Base-by-base conservation (phyloP, 2,329 filamentous ascomycete species). In the Alternaria sp. region DNA sequence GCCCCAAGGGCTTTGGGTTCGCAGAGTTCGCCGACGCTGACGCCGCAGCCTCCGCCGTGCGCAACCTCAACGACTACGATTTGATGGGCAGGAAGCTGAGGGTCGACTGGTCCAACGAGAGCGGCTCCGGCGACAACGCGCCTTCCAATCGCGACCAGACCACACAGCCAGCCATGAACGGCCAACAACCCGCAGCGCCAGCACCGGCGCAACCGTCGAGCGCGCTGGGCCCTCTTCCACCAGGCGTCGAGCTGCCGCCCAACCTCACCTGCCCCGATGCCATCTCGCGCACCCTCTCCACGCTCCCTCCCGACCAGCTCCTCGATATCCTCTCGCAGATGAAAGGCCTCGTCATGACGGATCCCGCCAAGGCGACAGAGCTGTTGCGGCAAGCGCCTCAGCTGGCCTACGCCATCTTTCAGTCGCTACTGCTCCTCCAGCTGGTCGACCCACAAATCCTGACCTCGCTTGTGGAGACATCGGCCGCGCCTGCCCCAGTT, bases 1-100 rank as follows among this genome's bases (percentile, higher is more conserved):
- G 93, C 60, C 94, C 96, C 1, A 98, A 97, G 81, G 96, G 96
- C 18, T 99, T 97, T 79, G 96, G 96, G 37, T 99, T 98, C 75
- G 92, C 94, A 75, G 95, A 98, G 79, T 99, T 97, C 77, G 92
- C 93, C 59, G 96, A 98, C 77, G 90, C 92, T 63, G 95, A 97
- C 87, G 86, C 94, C 25, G 96, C 96, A 30, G 93, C 95, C 41
- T 97, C 94, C 3, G 96, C 96, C 3, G 95, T 98, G 51, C 91
- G 95, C 71, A 98, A 99, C 78, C 84, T 98, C 56, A 97, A 98
- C 83, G 94, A 97, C 80, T 90, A 93, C 82, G 95, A 98, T 79
- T 90, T 97, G 77, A 96, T 97, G 90, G 94, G 94, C 59, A 89
- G 96, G 74, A 97, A 97, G 80, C 87, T 99, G 67, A 89, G 94